phyloP scores from a whole-genome alignment of 768 basidiomycete species.

The Tubosaeta sp. region DNA sequence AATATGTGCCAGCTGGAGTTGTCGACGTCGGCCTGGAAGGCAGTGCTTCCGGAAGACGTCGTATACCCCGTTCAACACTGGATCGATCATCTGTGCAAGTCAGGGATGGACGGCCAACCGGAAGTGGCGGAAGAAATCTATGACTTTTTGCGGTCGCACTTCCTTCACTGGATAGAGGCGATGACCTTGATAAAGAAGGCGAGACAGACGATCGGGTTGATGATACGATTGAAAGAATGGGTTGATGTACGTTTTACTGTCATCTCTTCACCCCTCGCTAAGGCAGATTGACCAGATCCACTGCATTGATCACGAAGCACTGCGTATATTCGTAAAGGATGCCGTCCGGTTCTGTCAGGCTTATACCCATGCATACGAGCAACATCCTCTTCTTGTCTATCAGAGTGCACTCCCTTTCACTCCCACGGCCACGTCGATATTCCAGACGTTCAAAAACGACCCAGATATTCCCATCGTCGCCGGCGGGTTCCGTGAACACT shows the following conservation, averaged over 20 bases:
- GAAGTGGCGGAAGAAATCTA: constrained; percentile 13
- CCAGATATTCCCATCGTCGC: constrained; percentile 18
- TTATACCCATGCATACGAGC: constrained; percentile 28
- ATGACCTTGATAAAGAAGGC: constrained; percentile 30
- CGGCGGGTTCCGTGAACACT: constrained; percentile 29
- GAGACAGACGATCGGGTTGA: constrained; percentile 29
- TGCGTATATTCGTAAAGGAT: constrained; percentile 21
- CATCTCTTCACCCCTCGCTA: background rate
- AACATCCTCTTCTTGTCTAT: constrained; percentile 32
- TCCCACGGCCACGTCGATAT: constrained; percentile 23
- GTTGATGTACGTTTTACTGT: constrained; percentile 13
- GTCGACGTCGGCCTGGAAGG: constrained; percentile 14
- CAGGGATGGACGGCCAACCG: background rate
- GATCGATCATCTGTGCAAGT: constrained; percentile 28
- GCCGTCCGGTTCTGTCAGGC: constrained; percentile 31
- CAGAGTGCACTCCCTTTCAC: constrained; percentile 30
- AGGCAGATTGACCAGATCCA: constrained; percentile 10
- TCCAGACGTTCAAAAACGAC: constrained; percentile 26
- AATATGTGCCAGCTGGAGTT: constrained; percentile 23
- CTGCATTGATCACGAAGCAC: constrained; percentile 9
- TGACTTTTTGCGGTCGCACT: constrained; percentile 20
- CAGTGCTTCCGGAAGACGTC: constrained; percentile 23
- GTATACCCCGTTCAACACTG: constrained; percentile 24
- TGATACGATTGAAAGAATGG: constrained; percentile 26
- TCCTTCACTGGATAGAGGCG: constrained; percentile 33